Evolutionary conservation across 495 filamentous ascomycete genomes (phyloP).

Genomic region (Wilcoxina mikolae): DNA sequence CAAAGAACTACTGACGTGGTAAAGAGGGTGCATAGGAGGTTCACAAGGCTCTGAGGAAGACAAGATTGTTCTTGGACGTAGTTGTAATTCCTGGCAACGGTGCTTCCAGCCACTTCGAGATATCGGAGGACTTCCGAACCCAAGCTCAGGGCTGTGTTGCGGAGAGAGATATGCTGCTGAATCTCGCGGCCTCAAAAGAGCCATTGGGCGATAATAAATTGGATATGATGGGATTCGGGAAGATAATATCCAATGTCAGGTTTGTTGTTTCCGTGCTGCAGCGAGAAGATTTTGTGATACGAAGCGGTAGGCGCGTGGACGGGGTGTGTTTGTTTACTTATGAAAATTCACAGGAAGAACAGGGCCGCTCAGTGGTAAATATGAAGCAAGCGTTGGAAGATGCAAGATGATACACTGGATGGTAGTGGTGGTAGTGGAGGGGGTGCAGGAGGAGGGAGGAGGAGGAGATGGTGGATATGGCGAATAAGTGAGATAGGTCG

Average conservation of each 20-base stretch:
- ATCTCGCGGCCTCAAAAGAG: neutral
- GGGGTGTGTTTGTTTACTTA: neutral
- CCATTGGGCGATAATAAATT: too few relatives aligned
- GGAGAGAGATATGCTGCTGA: conserved; percentile 18
- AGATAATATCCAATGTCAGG: too few relatives aligned
- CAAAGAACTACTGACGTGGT: conserved; percentile 15
- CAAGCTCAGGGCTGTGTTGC: conserved; percentile 21
- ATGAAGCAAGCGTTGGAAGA: too few relatives aligned
- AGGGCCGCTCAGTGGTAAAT: too few relatives aligned
- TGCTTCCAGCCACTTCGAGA: conserved; percentile 20
- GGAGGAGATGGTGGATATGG: neutral
- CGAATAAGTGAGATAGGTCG: too few relatives aligned
- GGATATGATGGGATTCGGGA: neutral
- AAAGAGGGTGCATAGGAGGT: conserved; percentile 3
- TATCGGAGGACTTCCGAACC: conserved; percentile 20
- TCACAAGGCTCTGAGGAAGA: neutral
- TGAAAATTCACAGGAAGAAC: too few relatives aligned
- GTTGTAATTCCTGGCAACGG: conserved; percentile 6
- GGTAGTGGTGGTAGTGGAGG: neutral
- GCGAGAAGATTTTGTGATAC: neutral
- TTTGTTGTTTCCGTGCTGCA: neutral
- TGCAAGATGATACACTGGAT: too few relatives aligned
- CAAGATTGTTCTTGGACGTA: conserved; percentile 16
- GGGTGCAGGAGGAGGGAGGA: neutral
- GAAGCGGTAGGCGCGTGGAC: conserved; percentile 1